Conservation (phyloP, 805 yeast species). For the Metschnikowia koreensis region DNA sequence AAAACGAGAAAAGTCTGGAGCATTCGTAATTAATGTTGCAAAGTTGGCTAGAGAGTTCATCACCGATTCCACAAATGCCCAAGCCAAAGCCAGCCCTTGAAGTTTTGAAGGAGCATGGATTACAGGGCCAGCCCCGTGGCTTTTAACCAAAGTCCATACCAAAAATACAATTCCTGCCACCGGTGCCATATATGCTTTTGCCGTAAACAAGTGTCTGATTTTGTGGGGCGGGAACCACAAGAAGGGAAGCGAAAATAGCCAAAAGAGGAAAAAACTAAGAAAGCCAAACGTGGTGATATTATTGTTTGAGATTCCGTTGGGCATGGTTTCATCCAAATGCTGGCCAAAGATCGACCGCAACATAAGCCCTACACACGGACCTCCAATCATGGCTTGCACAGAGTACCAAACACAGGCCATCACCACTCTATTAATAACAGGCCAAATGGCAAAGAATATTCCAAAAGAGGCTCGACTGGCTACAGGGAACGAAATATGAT, state of each 20-base stretch:
- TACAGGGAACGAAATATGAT: constrained; percentile 85
- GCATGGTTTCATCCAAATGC: constrained; percentile 59
- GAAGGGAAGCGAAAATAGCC: constrained; percentile 77
- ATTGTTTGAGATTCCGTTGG: constrained; percentile 55
- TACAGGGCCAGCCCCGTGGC: constrained; percentile 76
- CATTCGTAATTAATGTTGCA: constrained; percentile 81
- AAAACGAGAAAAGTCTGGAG: constrained; percentile 87
- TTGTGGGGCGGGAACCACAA: constrained; percentile 80
- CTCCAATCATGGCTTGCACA: constrained; percentile 83
- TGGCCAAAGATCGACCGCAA: constrained; percentile 68
- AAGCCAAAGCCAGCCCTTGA: constrained; percentile 62
- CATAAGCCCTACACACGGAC: constrained; percentile 71
- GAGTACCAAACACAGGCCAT: constrained; percentile 89
- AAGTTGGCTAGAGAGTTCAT: constrained; percentile 85
- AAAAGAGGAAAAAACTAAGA: constrained; percentile 75
- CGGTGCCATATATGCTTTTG: constrained; percentile 76
- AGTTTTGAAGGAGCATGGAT: constrained; percentile 53
- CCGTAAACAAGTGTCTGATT: constrained; percentile 79
- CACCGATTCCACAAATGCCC: constrained; percentile 78
- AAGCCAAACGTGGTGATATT: constrained; percentile 72
- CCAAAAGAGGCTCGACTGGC: constrained; percentile 82
- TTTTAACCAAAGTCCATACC: constrained; percentile 79
- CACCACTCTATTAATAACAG: constrained; percentile 81
- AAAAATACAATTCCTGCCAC: constrained; percentile 80
- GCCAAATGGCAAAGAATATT: constrained; percentile 84